These are phyloP conservation scores for Suillus hirtellus DNA, from an alignment of 768 basidiomycete species.

Conservation along the genomic window DNA sequence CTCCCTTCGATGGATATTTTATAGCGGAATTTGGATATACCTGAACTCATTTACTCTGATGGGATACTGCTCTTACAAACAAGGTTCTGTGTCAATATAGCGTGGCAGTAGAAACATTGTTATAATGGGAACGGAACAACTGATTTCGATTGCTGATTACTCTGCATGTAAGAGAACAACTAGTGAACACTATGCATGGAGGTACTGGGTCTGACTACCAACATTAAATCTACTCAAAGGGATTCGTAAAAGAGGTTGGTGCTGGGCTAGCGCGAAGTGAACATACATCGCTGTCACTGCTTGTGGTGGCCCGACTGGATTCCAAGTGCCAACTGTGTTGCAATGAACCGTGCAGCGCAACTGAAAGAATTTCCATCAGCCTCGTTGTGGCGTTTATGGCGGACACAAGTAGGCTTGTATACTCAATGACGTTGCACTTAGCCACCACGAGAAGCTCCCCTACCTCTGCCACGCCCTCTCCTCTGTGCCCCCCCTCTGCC, in stretches of 20 bases:
- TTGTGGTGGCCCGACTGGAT: neutral
- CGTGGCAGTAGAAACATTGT: constrained; percentile 2
- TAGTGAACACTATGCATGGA: neutral
- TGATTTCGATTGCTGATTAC: constrained; percentile 11
- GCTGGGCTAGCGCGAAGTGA: neutral
- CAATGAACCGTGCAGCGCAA: neutral
- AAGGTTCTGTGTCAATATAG: constrained; percentile 11
- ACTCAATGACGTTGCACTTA: constrained; percentile 9
- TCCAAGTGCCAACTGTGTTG: neutral
- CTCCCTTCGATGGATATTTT: neutral
- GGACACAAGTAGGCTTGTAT: too few relatives aligned
- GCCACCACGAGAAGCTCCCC: constrained; percentile 32
- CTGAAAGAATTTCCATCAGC: neutral
- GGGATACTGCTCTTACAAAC: neutral
- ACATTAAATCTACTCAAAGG: neutral
- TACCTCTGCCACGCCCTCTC: constrained; percentile 33
- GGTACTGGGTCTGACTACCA: neutral
- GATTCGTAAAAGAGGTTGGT: neutral
- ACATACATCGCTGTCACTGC: neutral
- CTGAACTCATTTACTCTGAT: constrained; percentile 2
- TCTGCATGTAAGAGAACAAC: neutral
- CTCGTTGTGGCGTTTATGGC: neutral
- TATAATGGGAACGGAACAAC: constrained; percentile 10
- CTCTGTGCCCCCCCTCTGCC: constrained; percentile 25
- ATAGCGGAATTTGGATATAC: neutral